These are phyloP conservation scores for Drechslerella dactyloides DNA, from an alignment of 2,329 filamentous ascomycete species.

Conservation along the genomic window DNA sequence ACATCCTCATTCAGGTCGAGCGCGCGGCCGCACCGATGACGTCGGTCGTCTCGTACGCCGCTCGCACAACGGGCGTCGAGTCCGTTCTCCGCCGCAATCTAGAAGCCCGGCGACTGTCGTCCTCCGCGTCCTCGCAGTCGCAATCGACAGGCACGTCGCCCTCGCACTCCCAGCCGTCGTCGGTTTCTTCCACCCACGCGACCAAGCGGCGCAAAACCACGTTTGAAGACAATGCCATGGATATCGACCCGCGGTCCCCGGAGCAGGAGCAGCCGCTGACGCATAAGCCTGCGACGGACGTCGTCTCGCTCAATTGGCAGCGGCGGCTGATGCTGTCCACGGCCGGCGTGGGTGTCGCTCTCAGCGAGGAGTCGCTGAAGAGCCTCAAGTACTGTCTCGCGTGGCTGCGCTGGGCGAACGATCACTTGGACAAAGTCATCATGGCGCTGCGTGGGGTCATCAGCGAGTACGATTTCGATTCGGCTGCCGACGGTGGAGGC, in stretches of 20 bases:
- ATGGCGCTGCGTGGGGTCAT: slow-evolving; percentile 75
- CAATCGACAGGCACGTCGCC: slow-evolving; percentile 55
- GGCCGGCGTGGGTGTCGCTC: slow-evolving; percentile 85
- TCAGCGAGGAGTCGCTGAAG: slow-evolving; percentile 84
- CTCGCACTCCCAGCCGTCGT: slow-evolving; percentile 57
- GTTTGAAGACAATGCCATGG: slow-evolving; percentile 58
- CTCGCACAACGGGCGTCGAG: slow-evolving; percentile 85
- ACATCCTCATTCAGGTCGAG: slow-evolving; percentile 27
- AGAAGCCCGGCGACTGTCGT: slow-evolving; percentile 48
- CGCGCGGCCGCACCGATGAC: slow-evolving; percentile 81
- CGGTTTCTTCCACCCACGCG: slow-evolving; percentile 52
- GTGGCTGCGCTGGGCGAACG: slow-evolving; percentile 81
- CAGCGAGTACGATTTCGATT: slow-evolving; percentile 76
- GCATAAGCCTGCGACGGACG: slow-evolving; percentile 54
- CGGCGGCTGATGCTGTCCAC: slow-evolving; percentile 87
- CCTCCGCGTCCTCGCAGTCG: slow-evolving; percentile 35
- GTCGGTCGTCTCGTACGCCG: slow-evolving; percentile 82
- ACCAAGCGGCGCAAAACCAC: slow-evolving; percentile 68
- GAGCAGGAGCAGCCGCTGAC: slow-evolving; percentile 55
- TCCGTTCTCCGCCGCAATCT: slow-evolving; percentile 85
- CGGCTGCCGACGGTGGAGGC: slow-evolving; percentile 44
- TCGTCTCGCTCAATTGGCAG: slow-evolving; percentile 69
- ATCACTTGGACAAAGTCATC: slow-evolving; percentile 77
- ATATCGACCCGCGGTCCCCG: slow-evolving; percentile 52
- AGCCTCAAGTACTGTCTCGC: slow-evolving; percentile 83